phyloP scores from a whole-genome alignment of 1,284 basidiomycete genomes.

The Inonotus hispidus region DNA sequence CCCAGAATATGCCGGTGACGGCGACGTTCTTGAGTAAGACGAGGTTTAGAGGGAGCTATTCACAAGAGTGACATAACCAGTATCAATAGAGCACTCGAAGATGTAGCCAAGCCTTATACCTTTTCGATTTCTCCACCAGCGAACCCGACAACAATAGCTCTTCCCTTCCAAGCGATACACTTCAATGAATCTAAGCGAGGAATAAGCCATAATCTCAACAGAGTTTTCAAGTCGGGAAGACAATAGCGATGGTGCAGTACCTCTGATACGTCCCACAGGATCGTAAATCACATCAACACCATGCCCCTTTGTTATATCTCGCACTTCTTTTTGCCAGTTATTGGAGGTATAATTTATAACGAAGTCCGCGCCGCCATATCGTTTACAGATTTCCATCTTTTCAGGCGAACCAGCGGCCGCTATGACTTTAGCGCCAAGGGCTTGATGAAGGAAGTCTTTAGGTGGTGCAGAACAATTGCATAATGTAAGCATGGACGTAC shows the following conservation, averaged over 20 bases:
- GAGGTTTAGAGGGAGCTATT: slow-evolving; percentile 79
- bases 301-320: slow-evolving; percentile 57
- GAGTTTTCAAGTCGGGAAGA: slow-evolving; percentile 5
- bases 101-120: slow-evolving; percentile 34
- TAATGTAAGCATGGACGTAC: slow-evolving; percentile 33
- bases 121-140: slow-evolving; percentile 88
- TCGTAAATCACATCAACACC: slow-evolving; percentile 90
- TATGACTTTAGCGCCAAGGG: slow-evolving; percentile 67
- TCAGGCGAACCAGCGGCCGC: slow-evolving; percentile 67
- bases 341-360: slow-evolving; percentile 59
- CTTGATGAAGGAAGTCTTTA: slow-evolving; percentile 11
- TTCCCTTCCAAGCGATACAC: slow-evolving; percentile 92
- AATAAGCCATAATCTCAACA: slow-evolving; percentile 19
- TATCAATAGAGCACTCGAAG: not conserved
- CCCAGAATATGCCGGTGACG: slow-evolving; percentile 82
- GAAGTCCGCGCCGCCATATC: slow-evolving; percentile 65
- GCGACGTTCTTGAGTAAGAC: slow-evolving; percentile 85
- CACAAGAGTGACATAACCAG: not conserved
- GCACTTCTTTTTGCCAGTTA: slow-evolving; percentile 72
- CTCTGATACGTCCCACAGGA: slow-evolving; percentile 77
- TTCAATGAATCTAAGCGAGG: slow-evolving; percentile 72
- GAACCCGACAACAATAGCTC: slow-evolving; percentile 89
- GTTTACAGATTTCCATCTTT: slow-evolving; percentile 64
- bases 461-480: not conserved
- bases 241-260: slow-evolving; percentile 29